A percentile compares a stretch with the other conserved stretches of the same genome.
Conservation (phyloP, 345 rosid genomes). For the Brassica nigra region DNA sequence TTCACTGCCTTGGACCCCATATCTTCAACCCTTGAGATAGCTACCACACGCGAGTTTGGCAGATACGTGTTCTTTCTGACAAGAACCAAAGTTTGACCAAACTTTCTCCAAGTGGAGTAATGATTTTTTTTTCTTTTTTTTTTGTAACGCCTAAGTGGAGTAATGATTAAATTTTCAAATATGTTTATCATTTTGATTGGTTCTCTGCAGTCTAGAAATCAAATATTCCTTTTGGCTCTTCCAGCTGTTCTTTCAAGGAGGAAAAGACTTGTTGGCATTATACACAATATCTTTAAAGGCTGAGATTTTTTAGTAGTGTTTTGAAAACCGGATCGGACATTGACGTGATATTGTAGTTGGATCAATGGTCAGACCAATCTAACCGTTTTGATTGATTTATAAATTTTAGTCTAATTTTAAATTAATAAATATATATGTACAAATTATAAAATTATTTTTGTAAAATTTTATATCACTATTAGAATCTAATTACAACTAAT, state of each 20-base stretch:
- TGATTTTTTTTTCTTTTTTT: neutral
- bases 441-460: too few species aligned
- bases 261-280: neutral
- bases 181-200: neutral
- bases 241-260: neutral
- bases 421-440: too few species aligned
- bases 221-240: neutral
- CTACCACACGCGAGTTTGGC: neutral
- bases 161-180: too few species aligned
- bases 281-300: neutral
- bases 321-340: too few species aligned
- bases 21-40: neutral
- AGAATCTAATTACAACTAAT: too few species aligned
- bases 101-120: neutral
- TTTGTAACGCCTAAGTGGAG: neutral
- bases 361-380: too few species aligned
- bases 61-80: neutral
- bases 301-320: neutral
- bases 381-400: too few species aligned
- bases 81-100: neutral
- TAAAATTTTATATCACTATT: too few species aligned
- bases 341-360: too few species aligned
- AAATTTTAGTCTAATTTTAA: too few species aligned
- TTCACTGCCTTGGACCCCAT: neutral
- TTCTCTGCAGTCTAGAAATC: neutral